Evolutionary conservation across 2,329 filamentous ascomycete genomes (phyloP).

Genomic region (Botrytis sinoallii): DNA sequence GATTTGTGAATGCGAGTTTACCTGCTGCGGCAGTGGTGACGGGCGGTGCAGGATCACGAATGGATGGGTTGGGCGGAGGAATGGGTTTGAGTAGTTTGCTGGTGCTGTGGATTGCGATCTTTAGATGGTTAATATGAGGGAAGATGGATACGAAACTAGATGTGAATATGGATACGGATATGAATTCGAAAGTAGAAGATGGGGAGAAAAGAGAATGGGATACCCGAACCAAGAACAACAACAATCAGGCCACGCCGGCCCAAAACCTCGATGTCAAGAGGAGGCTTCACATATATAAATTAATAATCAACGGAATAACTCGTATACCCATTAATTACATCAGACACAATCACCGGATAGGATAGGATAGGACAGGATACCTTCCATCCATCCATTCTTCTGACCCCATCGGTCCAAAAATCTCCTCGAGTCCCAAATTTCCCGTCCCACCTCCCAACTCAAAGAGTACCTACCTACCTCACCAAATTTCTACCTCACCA

Average conservation of each 20-base stretch:
- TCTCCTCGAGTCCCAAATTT: neutral
- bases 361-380: neutral
- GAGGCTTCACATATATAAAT: neutral
- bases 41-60: neutral
- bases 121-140: neutral
- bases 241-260: neutral
- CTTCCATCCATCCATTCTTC: neutral
- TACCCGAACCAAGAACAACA: neutral
- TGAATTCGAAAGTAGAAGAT: neutral
- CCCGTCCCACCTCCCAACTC: neutral
- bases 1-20: slow-evolving; percentile 56
- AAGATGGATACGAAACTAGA: neutral
- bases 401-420: neutral
- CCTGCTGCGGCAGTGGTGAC: slow-evolving; percentile 27
- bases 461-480: neutral
- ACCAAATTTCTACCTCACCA: too few species aligned
- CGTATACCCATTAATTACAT: neutral
- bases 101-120: neutral
- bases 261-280: neutral
- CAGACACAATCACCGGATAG: neutral
- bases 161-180: neutral
- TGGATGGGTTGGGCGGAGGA: neutral
- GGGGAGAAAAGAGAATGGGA: neutral
- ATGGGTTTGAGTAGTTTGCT: neutral
- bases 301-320: neutral